Evolutionary conservation across 2,329 filamentous ascomycete genomes (phyloP).

Genomic region (Diplodia sapinea): DNA sequence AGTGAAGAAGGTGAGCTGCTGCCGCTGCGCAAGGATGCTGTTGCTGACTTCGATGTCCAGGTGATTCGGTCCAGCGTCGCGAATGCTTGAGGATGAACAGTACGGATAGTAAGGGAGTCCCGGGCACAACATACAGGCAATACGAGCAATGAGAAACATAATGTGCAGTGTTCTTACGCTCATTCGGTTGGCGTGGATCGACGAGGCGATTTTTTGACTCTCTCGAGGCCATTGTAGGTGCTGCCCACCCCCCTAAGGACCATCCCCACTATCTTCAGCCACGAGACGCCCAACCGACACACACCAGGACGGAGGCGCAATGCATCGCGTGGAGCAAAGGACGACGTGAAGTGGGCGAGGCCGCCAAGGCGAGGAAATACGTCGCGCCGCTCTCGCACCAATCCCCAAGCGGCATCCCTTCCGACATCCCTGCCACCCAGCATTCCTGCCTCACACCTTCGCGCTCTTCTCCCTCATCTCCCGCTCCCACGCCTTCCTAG

Average conservation of each 20-base stretch:
- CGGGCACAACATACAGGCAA: too few species aligned
- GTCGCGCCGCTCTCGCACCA: slow-evolving; percentile 6
- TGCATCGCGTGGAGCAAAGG: neutral
- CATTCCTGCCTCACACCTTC: neutral
- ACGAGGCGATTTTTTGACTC: neutral
- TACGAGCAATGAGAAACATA: too few species aligned
- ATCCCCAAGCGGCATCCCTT: neutral
- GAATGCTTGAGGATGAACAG: too few species aligned
- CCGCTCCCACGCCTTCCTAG: slow-evolving; percentile 35
- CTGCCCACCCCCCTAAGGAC: neutral
- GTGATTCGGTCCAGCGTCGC: too few species aligned
- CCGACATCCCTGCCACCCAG: neutral
- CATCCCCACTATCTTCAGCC: neutral
- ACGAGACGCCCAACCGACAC: neutral
- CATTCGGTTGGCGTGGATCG: too few species aligned
- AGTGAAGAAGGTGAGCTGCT: neutral
- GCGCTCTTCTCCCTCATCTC: neutral
- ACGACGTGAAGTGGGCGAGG: slow-evolving; percentile 1
- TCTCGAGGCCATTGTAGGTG: neutral
- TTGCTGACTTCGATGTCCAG: too few species aligned
- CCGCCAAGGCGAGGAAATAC: slow-evolving; percentile 18
- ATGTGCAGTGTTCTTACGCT: too few species aligned
- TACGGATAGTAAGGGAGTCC: too few species aligned
- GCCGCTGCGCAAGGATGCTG: too few species aligned
- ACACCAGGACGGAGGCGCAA: neutral